Base-by-base conservation (phyloP, 2,329 filamentous ascomycete species). In the Karstenula rhodostoma region DNA sequence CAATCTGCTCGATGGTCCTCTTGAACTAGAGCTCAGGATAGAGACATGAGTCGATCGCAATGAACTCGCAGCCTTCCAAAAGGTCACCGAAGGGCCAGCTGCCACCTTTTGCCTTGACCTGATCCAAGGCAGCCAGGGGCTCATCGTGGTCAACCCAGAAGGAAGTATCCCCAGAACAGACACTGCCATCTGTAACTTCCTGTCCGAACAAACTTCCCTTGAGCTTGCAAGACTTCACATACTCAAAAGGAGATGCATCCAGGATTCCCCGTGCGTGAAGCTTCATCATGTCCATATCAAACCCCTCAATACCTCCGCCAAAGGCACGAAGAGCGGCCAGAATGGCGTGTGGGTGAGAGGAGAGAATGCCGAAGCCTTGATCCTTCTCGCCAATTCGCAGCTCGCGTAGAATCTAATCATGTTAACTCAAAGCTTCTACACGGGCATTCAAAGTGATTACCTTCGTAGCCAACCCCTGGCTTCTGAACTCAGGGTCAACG, bases 61-160 rank as follows among this genome's bases (percentile, higher is more conserved):
- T 44, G 61, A 70, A 77, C 47, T 76, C 73, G 65, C 74, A 60
- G 9, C 73, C 73, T 53, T 77, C 73, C 25, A 66, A 59, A 27
- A 78, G 63, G 47, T 76, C 70, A 56, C 76, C 74, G 23, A 78
- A 65, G 51, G 73, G 73, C 76, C 75, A 77, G 1, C 69, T 56
- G 60, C 68, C 62, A 15, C 37, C 56, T 53, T 71, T 62, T 3
- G 22, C 19, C 51, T 62, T 65, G 49, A 75, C 70, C 61, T 60
- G 68, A 62, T 59, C 60, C 53, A 77, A 65, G 42, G 64, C 71
- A 51, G 71, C 65, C 59, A 78, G 63, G 44, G 75, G 77, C 62
- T 80, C 76, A 17, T 55, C 53, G 57, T 81, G 76, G 58, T 80
- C 75, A 43, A 80, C 77, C 57, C 74, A 79, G 59, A 80, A 80